Base-by-base conservation (phyloP, 73 alveolate species). In the Blepharisma stoltei region DNA sequence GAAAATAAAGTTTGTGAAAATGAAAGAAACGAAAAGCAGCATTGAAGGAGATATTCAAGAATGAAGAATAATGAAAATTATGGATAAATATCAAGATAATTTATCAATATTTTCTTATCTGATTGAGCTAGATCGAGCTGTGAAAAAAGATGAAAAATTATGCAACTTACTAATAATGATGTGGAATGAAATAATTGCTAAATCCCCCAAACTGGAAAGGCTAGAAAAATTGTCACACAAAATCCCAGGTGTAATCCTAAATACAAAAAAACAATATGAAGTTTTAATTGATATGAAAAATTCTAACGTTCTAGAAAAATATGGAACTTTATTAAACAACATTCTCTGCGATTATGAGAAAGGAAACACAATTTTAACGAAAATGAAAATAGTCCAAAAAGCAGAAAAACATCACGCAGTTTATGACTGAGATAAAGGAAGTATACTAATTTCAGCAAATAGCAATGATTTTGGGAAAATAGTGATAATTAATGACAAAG, bases 41-140 rank as follows among this genome's bases (percentile, higher is more conserved):
- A 8, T 60, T 25, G 73, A 60, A 60, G 23, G n/a, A 18, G 14
- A n/a, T 20, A 14, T 60, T 60, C 73, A 60, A 25, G 73, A 60
- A 25, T 60, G 14, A n/a, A 60, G 23, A 25, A 14, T n/a, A 1
- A 18, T 1, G 4, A 60, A 25, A 25, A 60, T 1, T 60, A 8
- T 60, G 23, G 23, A 60, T 8, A 14, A 20, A 20, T 14, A 60
- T 25, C 18, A 9, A 25, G 18, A 9, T 14, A 9, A n/a, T 5
- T 25, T 5, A 25, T 14, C 14, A 1, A 14, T 60, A 8, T 25
- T 60, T 8, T 14, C 14, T 25, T 60, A 60, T 60, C 14, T 60
- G 2, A 8, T 60, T 25, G 23, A 60, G 5, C 45, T 60, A 9
- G 14, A n/a, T 2, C 0, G 46, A 25, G 73, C 73, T 14, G 23